Percentiles rank a stretch among this genome's conserved stretches.
Conservation (phyloP, 805 yeast species). For the Kazachstania martiniae region DNA sequence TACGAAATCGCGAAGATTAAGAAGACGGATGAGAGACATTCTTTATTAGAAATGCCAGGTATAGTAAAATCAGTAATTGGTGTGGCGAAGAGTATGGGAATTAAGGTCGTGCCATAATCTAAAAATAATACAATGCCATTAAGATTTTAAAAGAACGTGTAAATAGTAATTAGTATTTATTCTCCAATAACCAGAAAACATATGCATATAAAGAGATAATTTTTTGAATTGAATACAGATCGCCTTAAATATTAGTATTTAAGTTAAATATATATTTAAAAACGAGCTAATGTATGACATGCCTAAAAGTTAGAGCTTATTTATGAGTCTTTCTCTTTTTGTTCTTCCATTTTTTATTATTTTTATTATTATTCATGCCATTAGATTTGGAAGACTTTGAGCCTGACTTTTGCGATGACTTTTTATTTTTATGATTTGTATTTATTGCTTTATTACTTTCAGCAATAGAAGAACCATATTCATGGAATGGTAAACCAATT, state of each 20-base stretch:
- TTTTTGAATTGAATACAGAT: too few species aligned
- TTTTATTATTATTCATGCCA: constrained; percentile 4
- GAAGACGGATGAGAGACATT: constrained; percentile 73
- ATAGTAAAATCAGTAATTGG: constrained; percentile 76
- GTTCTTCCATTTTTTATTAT: constrained; percentile 19
- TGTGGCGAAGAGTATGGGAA: constrained; percentile 85
- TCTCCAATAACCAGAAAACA: too few species aligned
- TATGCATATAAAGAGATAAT: too few species aligned
- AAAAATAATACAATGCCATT: too few species aligned
- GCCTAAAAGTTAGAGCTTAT: too few species aligned
- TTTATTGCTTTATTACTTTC: constrained; percentile 1
- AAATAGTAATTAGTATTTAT: too few species aligned
- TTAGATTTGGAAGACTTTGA: too few species aligned
- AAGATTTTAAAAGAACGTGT: too few species aligned
- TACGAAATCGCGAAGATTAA: constrained; percentile 93
- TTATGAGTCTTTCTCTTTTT: constrained; percentile 22
- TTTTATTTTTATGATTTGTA: neutral
- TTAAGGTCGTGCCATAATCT: constrained; percentile 60
- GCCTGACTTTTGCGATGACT: neutral
- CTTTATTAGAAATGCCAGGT: constrained; percentile 55
- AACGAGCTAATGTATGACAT: too few species aligned
- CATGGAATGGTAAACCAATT: constrained; percentile 11
- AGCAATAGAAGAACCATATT: neutral
- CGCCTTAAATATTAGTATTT: too few species aligned
- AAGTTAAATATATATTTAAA: too few species aligned